phyloP scores from a whole-genome alignment of 2,329 filamentous ascomycete species.

The Lecanoromycetidae sp. region DNA sequence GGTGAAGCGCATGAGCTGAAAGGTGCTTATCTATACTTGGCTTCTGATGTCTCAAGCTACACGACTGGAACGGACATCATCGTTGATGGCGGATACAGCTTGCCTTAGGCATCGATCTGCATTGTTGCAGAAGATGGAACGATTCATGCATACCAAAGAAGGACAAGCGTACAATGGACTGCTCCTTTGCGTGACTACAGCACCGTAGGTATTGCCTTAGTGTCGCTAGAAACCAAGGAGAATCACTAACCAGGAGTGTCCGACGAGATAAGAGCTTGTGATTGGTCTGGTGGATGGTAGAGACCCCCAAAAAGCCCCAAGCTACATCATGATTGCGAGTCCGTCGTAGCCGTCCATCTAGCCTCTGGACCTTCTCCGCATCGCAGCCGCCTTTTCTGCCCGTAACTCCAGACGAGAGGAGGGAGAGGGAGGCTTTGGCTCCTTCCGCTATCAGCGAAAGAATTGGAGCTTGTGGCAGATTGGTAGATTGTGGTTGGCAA shows the following conservation, averaged over 20 bases:
- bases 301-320: too few relatives aligned
- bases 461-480: background rate
- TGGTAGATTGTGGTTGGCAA: too few relatives aligned
- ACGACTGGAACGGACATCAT: conserved; percentile 50
- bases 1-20: conserved; percentile 65
- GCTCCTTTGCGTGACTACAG: too few relatives aligned
- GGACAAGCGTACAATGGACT: too few relatives aligned
- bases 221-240: too few relatives aligned
- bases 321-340: background rate
- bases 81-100: conserved; percentile 12
- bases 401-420: background rate
- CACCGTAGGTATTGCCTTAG: too few relatives aligned
- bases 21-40: conserved; percentile 69
- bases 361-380: background rate
- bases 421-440: background rate
- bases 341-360: background rate
- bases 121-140: too few relatives aligned
- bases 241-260: too few relatives aligned
- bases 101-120: conserved; percentile 10
- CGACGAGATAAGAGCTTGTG: too few relatives aligned
- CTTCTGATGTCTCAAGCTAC: conserved; percentile 71
- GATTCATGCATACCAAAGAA: too few relatives aligned
- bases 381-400: background rate
- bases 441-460: background rate
- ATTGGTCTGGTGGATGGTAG: too few relatives aligned